Conservation (phyloP, 1,139 yeast genomes). For the Keqinozyma sinolaborantium region DNA sequence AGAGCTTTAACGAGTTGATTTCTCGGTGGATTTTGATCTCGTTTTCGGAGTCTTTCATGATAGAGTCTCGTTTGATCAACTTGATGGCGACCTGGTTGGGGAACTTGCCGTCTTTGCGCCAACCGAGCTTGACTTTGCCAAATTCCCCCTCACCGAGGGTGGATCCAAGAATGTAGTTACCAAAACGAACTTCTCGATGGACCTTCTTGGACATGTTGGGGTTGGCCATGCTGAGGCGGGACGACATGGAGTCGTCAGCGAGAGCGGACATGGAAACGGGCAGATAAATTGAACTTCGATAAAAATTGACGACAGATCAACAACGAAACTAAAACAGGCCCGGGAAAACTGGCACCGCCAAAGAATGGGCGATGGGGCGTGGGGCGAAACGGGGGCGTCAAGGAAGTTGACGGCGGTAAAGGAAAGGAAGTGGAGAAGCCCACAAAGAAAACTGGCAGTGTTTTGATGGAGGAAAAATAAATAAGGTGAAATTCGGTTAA, state of each 20-base stretch:
- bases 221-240: slow-evolving; percentile 1
- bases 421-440: no score
- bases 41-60: slow-evolving; percentile 78
- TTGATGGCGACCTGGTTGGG: slow-evolving; percentile 93
- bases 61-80: slow-evolving; percentile 80
- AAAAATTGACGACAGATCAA: no score
- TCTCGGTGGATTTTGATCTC: slow-evolving; percentile 91
- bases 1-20: slow-evolving; percentile 80
- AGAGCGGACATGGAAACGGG: neutral
- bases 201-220: slow-evolving; percentile 8
- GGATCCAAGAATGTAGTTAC: slow-evolving; percentile 84
- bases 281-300: slow-evolving; percentile 1
- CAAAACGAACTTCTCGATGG: slow-evolving; percentile 69
- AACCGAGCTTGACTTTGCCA: slow-evolving; percentile 96
- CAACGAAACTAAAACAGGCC: no score
- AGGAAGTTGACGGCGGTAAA: no score
- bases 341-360: no score
- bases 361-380: no score
- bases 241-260: neutral
- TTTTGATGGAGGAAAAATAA: no score
- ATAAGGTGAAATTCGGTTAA: no score
- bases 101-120: slow-evolving; percentile 77
- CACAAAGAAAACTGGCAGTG: no score
- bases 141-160: slow-evolving; percentile 98
- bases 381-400: no score